A percentile compares a stretch with the other conserved stretches of the same genome.
These are phyloP conservation scores for Apiospora aurea DNA, from an alignment of 2,329 filamentous ascomycete species.

Conservation along the genomic window DNA sequence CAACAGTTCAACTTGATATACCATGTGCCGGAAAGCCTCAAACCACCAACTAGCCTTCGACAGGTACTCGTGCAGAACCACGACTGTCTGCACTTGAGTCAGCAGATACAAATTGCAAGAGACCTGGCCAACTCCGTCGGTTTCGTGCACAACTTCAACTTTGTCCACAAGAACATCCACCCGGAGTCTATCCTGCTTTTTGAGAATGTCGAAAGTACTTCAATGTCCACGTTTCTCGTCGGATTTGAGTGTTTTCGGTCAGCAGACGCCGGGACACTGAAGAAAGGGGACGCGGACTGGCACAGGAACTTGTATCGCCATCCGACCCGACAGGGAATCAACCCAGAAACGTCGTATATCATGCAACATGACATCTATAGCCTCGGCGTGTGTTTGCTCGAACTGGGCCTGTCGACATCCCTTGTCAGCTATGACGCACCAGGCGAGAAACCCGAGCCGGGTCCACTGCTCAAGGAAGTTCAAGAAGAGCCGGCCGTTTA, in stretches of 20 bases:
- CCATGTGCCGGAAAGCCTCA: background rate
- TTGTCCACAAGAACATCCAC: constrained; percentile 28
- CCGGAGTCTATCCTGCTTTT: constrained; percentile 26
- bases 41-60: background rate
- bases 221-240: constrained; percentile 24
- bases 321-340: constrained; percentile 29
- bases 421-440: constrained; percentile 29
- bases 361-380: constrained; percentile 58
- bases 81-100: background rate
- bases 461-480: background rate
- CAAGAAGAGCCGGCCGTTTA: background rate
- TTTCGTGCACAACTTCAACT: constrained; percentile 27
- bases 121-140: constrained; percentile 21
- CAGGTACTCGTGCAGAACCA: background rate
- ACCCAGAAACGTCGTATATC: constrained; percentile 29
- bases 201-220: background rate
- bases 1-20: background rate
- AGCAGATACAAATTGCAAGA: background rate
- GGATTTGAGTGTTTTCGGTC: constrained; percentile 31
- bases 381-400: constrained; percentile 56
- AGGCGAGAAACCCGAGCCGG: background rate
- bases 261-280: constrained; percentile 26
- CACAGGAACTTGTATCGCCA: constrained; percentile 33
- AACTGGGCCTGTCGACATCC: constrained; percentile 54
- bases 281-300: constrained; percentile 29